Percentiles rank a stretch among this genome's conserved stretches.
Conservation (phyloP, 306 rosid species). For the Gillenia trifoliata region DNA sequence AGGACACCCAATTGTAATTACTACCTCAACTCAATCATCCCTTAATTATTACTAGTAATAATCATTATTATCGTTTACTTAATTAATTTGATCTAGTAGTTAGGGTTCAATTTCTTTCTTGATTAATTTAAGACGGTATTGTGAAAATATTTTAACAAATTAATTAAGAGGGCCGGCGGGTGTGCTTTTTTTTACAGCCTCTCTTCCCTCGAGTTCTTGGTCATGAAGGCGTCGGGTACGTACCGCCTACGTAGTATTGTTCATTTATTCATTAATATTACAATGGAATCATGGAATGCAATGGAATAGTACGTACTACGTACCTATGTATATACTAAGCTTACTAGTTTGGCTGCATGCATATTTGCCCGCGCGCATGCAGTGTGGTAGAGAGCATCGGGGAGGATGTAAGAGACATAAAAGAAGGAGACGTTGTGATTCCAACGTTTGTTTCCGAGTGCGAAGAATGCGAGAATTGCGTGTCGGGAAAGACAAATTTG, state of each 20-base stretch:
- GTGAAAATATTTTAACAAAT: no score
- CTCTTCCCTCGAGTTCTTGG: slow-evolving; percentile 46
- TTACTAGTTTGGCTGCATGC: not conserved
- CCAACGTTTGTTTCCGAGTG: slow-evolving; percentile 29
- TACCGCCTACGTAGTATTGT: not conserved
- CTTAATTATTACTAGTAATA: no score
- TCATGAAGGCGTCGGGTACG: slow-evolving; percentile 63
- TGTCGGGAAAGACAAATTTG: slow-evolving; percentile 18
- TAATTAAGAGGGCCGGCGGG: no score
- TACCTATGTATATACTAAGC: no score
- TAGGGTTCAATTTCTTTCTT: not conserved
- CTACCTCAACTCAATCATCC: not conserved
- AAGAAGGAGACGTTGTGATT: slow-evolving; percentile 30
- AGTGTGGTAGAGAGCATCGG: slow-evolving; percentile 33
- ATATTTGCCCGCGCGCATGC: not conserved
- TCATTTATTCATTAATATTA: not conserved
- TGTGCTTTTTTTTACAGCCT: slow-evolving; percentile 17
- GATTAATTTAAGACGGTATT: no score
- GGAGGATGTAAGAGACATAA: slow-evolving; percentile 11
- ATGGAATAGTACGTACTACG: no score
- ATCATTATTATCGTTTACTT: not conserved
- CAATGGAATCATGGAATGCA: not conserved
- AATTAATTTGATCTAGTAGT: no score
- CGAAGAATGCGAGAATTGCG: slow-evolving; percentile 29
- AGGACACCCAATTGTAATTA: slow-evolving; percentile 33